phyloP scores from a whole-genome alignment of 305 asterid genomes.

The Rubia occidens region DNA sequence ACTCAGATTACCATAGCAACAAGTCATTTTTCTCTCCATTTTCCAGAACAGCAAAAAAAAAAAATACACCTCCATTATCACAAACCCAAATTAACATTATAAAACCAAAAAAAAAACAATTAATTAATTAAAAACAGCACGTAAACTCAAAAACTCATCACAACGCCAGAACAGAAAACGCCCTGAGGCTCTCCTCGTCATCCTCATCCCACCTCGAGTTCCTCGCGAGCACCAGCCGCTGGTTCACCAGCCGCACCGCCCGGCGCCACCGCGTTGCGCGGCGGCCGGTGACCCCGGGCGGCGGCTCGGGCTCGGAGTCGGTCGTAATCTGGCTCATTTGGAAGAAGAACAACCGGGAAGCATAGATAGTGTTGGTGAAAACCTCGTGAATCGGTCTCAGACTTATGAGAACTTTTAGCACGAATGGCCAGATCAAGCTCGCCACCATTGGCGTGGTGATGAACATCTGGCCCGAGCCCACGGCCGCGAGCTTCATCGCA shows the following conservation, averaged over 20 bases:
- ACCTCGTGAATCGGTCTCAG: conserved; percentile 34
- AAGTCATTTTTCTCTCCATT: no score
- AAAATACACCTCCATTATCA: no score
- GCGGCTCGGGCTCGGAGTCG: conserved; percentile 8
- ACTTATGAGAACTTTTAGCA: conserved; percentile 36
- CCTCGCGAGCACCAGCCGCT: conserved; percentile 32
- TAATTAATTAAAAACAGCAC: not conserved
- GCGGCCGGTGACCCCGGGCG: not conserved
- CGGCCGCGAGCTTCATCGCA: no score
- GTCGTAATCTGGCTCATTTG: conserved; percentile 43
- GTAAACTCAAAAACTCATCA: conserved; percentile 2
- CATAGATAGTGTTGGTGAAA: conserved; percentile 18
- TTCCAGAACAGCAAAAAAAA: no score
- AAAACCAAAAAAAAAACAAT: not conserved
- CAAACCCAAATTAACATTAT: no score
- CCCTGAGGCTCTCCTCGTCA: conserved; percentile 44
- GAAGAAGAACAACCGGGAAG: conserved; percentile 35
- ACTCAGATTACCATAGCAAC: no score
- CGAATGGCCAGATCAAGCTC: conserved; percentile 41
- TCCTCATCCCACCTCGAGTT: conserved; percentile 21
- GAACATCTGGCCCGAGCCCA: not conserved
- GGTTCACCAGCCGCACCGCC: conserved; percentile 40
- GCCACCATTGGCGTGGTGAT: conserved; percentile 24
- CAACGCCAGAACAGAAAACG: conserved; percentile 47
- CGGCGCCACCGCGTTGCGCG: conserved; percentile 42